Evolutionary conservation across 106 monocot genomes (phyloP).

Genomic region (Platanthera guangdongensis): DNA sequence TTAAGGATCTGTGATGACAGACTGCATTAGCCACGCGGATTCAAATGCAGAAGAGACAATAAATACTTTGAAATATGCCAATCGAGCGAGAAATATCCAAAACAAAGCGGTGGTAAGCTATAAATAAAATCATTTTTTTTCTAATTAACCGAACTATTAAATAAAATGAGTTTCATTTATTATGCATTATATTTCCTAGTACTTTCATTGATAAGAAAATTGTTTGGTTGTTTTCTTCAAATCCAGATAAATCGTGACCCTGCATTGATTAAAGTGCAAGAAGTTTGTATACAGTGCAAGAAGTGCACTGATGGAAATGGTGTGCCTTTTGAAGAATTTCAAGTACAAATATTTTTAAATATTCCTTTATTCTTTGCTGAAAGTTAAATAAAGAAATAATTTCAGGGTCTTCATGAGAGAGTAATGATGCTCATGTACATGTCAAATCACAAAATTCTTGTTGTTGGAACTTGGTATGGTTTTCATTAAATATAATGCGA

Average conservation of each 20-base stretch:
- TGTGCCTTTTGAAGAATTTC: constrained; percentile 49
- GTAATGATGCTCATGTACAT: too few relatives aligned
- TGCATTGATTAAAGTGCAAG: constrained; percentile 76
- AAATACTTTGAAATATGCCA: constrained; percentile 97
- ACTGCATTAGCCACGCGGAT: constrained; percentile 95
- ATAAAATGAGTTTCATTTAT: neutral
- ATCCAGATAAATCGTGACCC: constrained; percentile 91
- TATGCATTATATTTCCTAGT: neutral
- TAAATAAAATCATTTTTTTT: neutral
- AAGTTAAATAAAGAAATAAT: neutral
- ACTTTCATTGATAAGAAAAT: neutral
- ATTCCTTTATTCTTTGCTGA: neutral
- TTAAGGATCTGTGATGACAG: constrained; percentile 20
- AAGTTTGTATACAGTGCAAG: constrained; percentile 51
- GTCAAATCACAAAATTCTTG: neutral
- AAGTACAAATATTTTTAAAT: constrained; percentile 33
- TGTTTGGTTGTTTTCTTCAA: constrained; percentile 3
- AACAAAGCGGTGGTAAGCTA: constrained; percentile 91
- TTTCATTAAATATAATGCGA: neutral
- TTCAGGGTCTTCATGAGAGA: constrained; percentile 59
- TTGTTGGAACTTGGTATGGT: neutral
- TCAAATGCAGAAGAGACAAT: constrained; percentile 96
- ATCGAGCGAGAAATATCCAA: constrained; percentile 93
- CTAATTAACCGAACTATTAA: too few relatives aligned
- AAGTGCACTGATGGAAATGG: constrained; percentile 13